phyloP scores from a whole-genome alignment of 495 filamentous ascomycete species.

The Aspergillus sclerotioniger region DNA sequence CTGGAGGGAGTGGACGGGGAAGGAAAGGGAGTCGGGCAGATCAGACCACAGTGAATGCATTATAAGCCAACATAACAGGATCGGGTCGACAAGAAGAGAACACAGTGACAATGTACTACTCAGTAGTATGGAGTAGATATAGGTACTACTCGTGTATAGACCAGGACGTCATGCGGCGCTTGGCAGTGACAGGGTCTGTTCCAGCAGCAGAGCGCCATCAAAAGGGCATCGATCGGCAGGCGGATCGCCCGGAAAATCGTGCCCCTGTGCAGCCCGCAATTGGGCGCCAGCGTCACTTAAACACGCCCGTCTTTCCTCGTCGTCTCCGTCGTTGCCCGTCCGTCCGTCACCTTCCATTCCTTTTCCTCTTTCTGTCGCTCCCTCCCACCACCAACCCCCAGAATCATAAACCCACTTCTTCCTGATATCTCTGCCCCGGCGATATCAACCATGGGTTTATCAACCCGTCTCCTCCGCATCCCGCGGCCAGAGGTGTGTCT shows the following conservation, averaged over 20 bases:
- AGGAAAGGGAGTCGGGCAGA: too few relatives aligned
- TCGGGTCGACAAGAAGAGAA: neutral
- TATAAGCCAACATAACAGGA: neutral
- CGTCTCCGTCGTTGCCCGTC: slow-evolving; percentile 5
- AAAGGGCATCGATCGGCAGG: slow-evolving; percentile 21
- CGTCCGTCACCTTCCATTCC: slow-evolving; percentile 15
- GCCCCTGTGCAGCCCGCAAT: slow-evolving; percentile 20
- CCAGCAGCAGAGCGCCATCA: neutral
- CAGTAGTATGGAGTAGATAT: neutral
- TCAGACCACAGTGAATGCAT: neutral
- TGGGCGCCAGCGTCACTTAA: slow-evolving; percentile 17
- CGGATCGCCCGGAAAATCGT: slow-evolving; percentile 26
- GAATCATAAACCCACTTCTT: neutral
- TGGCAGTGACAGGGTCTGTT: neutral
- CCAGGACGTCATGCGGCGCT: neutral
- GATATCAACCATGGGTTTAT: slow-evolving; percentile 42
- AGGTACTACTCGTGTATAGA: too few relatives aligned
- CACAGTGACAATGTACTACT: neutral
- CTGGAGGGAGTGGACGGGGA: neutral
- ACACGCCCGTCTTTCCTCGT: slow-evolving; percentile 8
- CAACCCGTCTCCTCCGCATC: slow-evolving; percentile 52
- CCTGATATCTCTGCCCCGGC: slow-evolving; percentile 10
- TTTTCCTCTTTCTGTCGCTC: slow-evolving; percentile 20
- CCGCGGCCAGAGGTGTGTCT: slow-evolving; percentile 57
- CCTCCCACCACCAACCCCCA: slow-evolving; percentile 2